Evolutionary conservation across 768 basidiomycete species (phyloP).

Genomic region (Pisolithus microcarpus): DNA sequence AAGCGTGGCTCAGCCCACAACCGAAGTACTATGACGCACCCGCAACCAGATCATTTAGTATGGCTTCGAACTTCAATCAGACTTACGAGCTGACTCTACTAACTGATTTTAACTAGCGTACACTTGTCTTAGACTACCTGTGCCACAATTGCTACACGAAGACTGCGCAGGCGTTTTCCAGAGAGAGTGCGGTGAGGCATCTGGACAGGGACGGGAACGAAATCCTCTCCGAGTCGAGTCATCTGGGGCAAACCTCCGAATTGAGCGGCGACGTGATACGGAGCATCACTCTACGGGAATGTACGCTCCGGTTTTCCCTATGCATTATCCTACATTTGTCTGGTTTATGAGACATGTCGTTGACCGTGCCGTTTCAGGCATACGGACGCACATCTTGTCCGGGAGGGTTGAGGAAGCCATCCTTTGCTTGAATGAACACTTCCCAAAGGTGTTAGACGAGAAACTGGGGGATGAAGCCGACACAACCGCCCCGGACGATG

Average conservation of each 20-base stretch:
- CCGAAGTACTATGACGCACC: not conserved
- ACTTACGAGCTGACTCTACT: conserved; percentile 1
- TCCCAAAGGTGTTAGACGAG: conserved; percentile 58
- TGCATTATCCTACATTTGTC: not conserved
- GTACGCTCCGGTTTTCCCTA: conserved; percentile 30
- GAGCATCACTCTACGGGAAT: conserved; percentile 46
- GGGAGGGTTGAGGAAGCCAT: conserved; percentile 73
- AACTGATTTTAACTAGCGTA: conserved; percentile 35
- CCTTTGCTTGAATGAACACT: conserved; percentile 58
- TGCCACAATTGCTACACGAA: conserved; percentile 65
- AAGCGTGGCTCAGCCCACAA: no score
- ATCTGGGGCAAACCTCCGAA: conserved; percentile 15
- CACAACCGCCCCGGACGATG: conserved; percentile 11
- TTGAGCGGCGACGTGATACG: conserved; percentile 35
- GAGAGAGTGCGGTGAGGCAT: conserved; percentile 54
- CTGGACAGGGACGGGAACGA: conserved; percentile 70
- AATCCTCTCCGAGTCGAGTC: conserved; percentile 26
- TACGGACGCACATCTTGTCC: conserved; percentile 59
- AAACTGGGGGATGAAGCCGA: not conserved
- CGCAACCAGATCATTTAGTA: conserved; percentile 42
- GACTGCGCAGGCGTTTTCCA: conserved; percentile 62
- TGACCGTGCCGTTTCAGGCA: conserved; percentile 39
- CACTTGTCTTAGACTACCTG: conserved; percentile 70
- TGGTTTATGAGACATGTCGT: not conserved
- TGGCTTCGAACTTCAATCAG: conserved; percentile 1